phyloP scores from a whole-genome alignment of 1,139 yeast species.

The Kurtzmaniella quercitrusa region DNA sequence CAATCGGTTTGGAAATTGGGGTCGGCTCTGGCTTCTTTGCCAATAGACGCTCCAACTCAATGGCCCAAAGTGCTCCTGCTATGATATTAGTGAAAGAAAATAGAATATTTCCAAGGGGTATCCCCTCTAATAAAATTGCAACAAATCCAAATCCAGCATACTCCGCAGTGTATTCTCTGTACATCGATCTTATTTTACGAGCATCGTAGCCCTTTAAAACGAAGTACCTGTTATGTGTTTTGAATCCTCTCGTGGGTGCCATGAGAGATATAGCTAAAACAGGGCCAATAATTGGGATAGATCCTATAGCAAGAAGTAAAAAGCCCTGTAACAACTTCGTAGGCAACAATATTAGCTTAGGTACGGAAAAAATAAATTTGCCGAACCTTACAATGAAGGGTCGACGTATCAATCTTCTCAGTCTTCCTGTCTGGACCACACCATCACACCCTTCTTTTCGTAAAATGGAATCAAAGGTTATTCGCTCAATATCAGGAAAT shows the following conservation, averaged over 20 bases:
- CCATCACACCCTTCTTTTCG: constrained; percentile 47
- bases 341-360: constrained; percentile 21
- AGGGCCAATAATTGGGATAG: constrained; percentile 65
- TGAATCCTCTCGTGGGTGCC: constrained; percentile 57
- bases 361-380: constrained; percentile 20
- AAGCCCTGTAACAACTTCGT: constrained; percentile 25
- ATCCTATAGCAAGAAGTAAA: constrained; percentile 34
- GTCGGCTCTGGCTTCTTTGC: not conserved
- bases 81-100: constrained; percentile 64
- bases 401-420: constrained; percentile 34
- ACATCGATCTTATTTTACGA: constrained; percentile 30
- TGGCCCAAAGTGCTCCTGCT: constrained; percentile 76
- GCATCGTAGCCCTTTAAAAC: constrained; percentile 51
- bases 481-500: constrained; percentile 54
- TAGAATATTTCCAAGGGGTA: constrained; percentile 58
- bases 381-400: constrained; percentile 27
- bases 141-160: constrained; percentile 55
- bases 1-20: not conserved
- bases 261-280: constrained; percentile 47
- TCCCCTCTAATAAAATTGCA: constrained; percentile 53
- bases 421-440: constrained; percentile 43
- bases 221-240: constrained; percentile 58
- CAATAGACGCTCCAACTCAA: constrained; percentile 21
- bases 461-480: constrained; percentile 57
- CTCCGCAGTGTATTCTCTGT: constrained; percentile 26